Base-by-base conservation (phyloP, 75 land plant genomes). In the Pinus tabuliformis region DNA sequence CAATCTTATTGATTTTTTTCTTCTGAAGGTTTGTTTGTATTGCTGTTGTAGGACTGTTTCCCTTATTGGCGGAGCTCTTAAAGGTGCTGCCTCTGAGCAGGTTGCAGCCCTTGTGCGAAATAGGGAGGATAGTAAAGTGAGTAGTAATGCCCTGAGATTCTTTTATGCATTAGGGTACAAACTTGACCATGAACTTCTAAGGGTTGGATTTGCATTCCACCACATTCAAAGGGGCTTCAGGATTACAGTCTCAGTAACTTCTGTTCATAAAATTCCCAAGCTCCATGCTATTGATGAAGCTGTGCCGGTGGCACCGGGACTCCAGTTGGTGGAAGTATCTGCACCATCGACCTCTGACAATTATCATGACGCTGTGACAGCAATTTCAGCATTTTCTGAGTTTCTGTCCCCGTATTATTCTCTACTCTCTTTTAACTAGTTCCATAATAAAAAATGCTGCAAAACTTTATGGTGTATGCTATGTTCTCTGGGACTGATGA, bases 41-140 rank as follows among this genome's bases (percentile, higher is more conserved):
- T 37, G 3, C 11, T 20, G 71, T 6, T 74, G 64, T 78, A 96
- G 99, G 99, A 90, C 87, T 74, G 93, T 94, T 61, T 77, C 85
- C 30, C 97, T 90, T 82, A 77, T 92, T 36, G 99, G 99, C 12
- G 93, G 95, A 59, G 91, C 97, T 58, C 94, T 96, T 88, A 87
- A 95, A 82, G 99, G 99, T 57, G 90, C 97, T 78, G 99, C 95
- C 37, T 94, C 99, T 24, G 99, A 96, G 65, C 99, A 96, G 83
- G 63, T 94, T 15, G 88, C 97, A 3, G 99, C 96, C 58, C 77
- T 92, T 39, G 97, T 96, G 66, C 83, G 99, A 70, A 85, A 86
- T 21, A 78, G 87, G 76, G 84, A 83, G 45, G 97, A 96, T 75
- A 86, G 91, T 77, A 92, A 77, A 81, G 90, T 82, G 16, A 90